Evolutionary conservation across 257 asterid genomes (phyloP).

Genomic region (Lavandula angustifolia): DNA sequence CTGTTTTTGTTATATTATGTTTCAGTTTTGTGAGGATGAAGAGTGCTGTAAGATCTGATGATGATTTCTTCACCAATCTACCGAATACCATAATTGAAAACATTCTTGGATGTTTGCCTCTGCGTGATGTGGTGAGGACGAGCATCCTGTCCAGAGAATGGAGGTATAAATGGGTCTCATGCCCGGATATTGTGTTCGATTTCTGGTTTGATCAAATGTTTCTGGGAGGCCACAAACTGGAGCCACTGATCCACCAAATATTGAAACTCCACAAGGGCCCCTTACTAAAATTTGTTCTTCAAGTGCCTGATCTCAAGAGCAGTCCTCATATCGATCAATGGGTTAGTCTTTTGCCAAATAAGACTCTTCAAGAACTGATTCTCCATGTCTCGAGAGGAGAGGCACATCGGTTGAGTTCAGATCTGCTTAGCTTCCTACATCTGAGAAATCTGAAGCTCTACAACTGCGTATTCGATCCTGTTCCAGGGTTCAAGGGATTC

Average conservation of each 20-base stretch:
- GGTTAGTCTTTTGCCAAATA: slow-evolving; percentile 43
- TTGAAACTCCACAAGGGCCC: slow-evolving; percentile 48
- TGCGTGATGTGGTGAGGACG: slow-evolving; percentile 57
- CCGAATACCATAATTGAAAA: slow-evolving; percentile 49
- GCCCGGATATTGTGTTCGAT: slow-evolving; percentile 53
- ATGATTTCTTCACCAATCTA: slow-evolving; percentile 43
- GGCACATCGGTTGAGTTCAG: slow-evolving; percentile 42
- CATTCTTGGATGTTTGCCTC: slow-evolving; percentile 59
- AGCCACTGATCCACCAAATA: slow-evolving; percentile 47
- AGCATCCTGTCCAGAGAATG: slow-evolving; percentile 62
- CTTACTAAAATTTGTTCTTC: slow-evolving; percentile 46
- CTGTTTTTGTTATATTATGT: not conserved
- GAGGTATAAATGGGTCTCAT: slow-evolving; percentile 55
- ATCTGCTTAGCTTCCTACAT: slow-evolving; percentile 42
- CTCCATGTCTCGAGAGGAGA: slow-evolving; percentile 50
- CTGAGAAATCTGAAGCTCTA: slow-evolving; percentile 48
- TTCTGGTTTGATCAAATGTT: slow-evolving; percentile 54
- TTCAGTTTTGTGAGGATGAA: slow-evolving; percentile 40
- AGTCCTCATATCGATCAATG: slow-evolving; percentile 47
- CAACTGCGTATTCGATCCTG: slow-evolving; percentile 47
- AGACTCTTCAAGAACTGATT: slow-evolving; percentile 49
- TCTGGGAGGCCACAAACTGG: slow-evolving; percentile 49
- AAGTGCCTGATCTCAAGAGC: slow-evolving; percentile 48
- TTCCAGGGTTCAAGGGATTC: slow-evolving; percentile 46
- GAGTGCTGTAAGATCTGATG: slow-evolving; percentile 30